A percentile compares a stretch with the other conserved stretches of the same genome.
Evolutionary conservation across 305 asterid genomes (phyloP).

Genomic region (Petunia hybrid): DNA sequence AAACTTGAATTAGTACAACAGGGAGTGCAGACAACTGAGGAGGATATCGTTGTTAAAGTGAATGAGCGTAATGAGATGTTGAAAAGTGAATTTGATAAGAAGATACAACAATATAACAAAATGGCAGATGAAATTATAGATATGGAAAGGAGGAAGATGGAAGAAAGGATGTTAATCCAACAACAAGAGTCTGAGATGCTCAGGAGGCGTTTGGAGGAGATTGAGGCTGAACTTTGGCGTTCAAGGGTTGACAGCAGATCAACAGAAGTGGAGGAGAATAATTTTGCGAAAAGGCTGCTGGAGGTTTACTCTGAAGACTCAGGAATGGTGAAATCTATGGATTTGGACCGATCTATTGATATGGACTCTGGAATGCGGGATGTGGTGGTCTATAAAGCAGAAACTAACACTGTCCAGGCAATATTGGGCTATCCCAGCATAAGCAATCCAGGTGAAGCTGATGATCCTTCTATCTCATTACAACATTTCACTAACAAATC

Average conservation of each 20-base stretch:
- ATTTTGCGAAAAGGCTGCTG: conserved; percentile 65
- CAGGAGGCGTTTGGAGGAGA: conserved; percentile 74
- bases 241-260: conserved; percentile 59
- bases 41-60: conserved; percentile 65
- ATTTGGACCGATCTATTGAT: conserved; percentile 76
- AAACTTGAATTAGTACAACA: conserved; percentile 56
- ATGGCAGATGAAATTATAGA: conserved; percentile 66
- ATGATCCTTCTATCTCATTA: conserved; percentile 36
- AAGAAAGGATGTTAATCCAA: conserved; percentile 62
- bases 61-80: conserved; percentile 53
- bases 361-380: conserved; percentile 56
- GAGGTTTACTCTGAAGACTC: conserved; percentile 67
- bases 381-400: conserved; percentile 43
- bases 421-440: conserved; percentile 33
- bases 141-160: conserved; percentile 85
- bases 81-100: conserved; percentile 64
- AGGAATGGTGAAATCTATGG: conserved; percentile 99
- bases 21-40: conserved; percentile 46
- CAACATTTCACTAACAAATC: conserved; percentile 50
- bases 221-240: conserved; percentile 61
- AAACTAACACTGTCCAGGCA: conserved; percentile 37
- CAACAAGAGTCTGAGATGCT: conserved; percentile 80
- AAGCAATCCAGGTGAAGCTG: conserved; percentile 47
- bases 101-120: conserved; percentile 65
- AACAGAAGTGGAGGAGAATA: conserved; percentile 60